phyloP scores from a whole-genome alignment of 495 filamentous ascomycete genomes.

The Penicillium coffeae region DNA sequence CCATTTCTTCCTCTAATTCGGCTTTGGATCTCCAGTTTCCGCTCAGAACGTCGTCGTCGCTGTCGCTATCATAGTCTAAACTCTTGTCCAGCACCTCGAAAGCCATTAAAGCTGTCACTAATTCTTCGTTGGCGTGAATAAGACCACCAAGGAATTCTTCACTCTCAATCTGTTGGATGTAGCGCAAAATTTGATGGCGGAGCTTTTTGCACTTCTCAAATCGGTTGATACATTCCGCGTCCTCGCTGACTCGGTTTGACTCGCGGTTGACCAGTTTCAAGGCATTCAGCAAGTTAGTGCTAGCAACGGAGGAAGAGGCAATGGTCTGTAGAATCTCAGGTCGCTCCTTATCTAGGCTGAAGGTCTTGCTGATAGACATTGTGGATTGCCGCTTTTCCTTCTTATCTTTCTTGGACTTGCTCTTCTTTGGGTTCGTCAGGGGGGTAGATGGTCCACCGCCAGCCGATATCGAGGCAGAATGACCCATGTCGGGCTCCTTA shows the following conservation, averaged over 20 bases:
- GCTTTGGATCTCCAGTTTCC: conserved; percentile 32
- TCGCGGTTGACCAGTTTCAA: conserved; percentile 91
- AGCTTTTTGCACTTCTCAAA: conserved; percentile 86
- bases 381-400: conserved; percentile 31
- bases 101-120: conserved; percentile 88
- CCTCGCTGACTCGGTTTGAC: conserved; percentile 80
- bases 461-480: conserved; percentile 40
- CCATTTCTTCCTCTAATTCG: conserved; percentile 26
- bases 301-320: conserved; percentile 79
- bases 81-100: conserved; percentile 95
- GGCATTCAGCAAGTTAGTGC: conserved; percentile 86
- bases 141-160: conserved; percentile 77
- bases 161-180: conserved; percentile 80
- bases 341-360: conserved; percentile 86
- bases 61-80: conserved; percentile 94
- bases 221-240: conserved; percentile 65
- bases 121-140: conserved; percentile 77
- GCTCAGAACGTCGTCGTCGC: conserved; percentile 55
- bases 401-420: conserved; percentile 38
- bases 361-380: conserved; percentile 39
- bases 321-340: conserved; percentile 76
- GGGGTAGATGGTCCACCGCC: conserved; percentile 38
- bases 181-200: conserved; percentile 78
- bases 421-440: conserved; percentile 34
- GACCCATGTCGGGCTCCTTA: conserved; percentile 56